Percentiles rank a stretch among this genome's conserved stretches.
These are phyloP conservation scores for Kodamaea kaohsiungensis DNA, from an alignment of 805 yeast genomes.

Conservation along the genomic window DNA sequence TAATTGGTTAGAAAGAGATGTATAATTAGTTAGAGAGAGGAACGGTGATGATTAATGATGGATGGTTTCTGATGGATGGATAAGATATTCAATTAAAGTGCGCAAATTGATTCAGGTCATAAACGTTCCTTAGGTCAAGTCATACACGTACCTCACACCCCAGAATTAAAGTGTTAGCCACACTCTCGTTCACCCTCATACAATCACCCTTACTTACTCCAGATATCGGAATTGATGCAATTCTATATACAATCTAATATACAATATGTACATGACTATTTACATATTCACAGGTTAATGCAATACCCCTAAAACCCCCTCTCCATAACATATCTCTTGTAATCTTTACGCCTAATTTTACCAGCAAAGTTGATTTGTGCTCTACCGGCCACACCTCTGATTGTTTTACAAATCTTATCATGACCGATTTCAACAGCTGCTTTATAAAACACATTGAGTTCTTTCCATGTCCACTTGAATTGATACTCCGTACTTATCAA, in stretches of 20 bases:
- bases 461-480: conserved; percentile 65
- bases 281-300: conserved; percentile 5
- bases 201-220: neutral
- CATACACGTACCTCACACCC: too few species aligned
- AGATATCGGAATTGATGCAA: neutral
- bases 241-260: neutral
- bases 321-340: conserved; percentile 30
- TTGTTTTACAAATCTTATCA: conserved; percentile 27
- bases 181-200: neutral
- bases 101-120: too few species aligned
- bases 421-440: conserved; percentile 36
- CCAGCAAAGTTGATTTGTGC: conserved; percentile 41
- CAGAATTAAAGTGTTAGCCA: neutral
- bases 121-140: too few species aligned
- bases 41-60: too few species aligned
- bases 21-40: too few species aligned
- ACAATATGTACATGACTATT: conserved; percentile 7
- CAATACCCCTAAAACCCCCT: conserved; percentile 27
- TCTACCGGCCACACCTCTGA: conserved; percentile 35
- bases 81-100: too few species aligned
- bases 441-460: conserved; percentile 28
- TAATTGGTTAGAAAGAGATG: too few species aligned
- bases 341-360: conserved; percentile 38
- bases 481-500: conserved; percentile 65
- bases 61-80: too few species aligned